Evolutionary conservation across 768 basidiomycete species (phyloP), one percentile per base, ranked within the genome.

Genomic region (Coprinopsis sp.): DNA sequence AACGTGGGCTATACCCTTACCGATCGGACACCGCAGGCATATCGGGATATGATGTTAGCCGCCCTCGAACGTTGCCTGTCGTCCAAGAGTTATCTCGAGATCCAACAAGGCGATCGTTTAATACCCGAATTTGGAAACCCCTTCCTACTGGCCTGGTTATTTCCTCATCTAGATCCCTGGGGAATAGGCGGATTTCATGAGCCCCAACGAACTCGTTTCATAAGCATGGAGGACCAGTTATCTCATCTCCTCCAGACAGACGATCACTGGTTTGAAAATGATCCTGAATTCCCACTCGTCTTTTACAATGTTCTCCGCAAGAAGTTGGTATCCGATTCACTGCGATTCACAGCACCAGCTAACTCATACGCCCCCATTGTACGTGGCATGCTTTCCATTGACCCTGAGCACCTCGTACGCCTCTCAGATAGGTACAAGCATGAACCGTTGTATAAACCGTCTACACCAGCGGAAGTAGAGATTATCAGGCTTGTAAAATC

Each of bases 221-320:
- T 37, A 3, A 21, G 19, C 2, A 37, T 37, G n/a, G 37, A 37
- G 24, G 37, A 37, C 7, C 37, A 37, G 37, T 11, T 37, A 2
- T 11, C 7, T 6, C 24, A 37, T 23, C 16, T 37, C 19, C 37
- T 37, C 4, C 5, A 37, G 24, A 37, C 24, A 21, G 37, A 37
- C 4, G 37, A 37, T 18, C 4, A 3, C 4, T n/a, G 19, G 4
- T 37, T 37, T 18, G 37, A 37, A 18, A 23, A 37, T 3, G 46
- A 51, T 30, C 25, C 45, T 7, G 44, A 42, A 30, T 51, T 51
- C 23, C n/a, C 45, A 14, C 47, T 51, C 36, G 28, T 47, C 2
- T 23, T 22, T 16, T 47, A 33, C 22, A 51, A 51, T 29, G 39
- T 51, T 21, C 4, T 47, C 16, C 31, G 42, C 21, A 46, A 47